These are phyloP conservation scores for Trypanosoma vivax DNA, from an alignment of 208 protist species.

Conservation along the genomic window DNA sequence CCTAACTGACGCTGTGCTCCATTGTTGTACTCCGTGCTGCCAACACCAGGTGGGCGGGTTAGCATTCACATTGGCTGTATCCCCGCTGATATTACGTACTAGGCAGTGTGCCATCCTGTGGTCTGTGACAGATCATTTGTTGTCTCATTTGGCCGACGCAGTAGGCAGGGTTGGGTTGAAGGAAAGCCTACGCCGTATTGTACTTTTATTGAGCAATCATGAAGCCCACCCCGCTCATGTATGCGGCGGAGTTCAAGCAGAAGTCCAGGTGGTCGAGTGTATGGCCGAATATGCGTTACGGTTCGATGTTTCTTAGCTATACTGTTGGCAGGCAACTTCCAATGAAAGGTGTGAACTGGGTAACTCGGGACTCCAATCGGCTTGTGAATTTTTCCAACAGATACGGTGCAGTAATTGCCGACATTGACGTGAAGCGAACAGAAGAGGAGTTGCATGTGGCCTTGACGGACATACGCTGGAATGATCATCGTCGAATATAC, in stretches of 20 bases:
- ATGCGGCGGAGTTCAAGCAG: constrained; percentile 87
- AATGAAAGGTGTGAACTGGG: constrained; percentile 82
- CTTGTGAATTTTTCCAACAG: constrained; percentile 67
- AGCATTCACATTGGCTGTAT: too few species aligned
- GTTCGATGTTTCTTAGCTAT: constrained; percentile 82
- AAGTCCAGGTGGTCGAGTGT: constrained; percentile 83
- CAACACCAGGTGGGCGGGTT: too few species aligned
- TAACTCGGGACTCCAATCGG: constrained; percentile 81
- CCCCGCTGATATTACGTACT: too few species aligned
- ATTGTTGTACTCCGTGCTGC: too few species aligned
- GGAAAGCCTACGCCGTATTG: too few species aligned
- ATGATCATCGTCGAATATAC: constrained; percentile 80
- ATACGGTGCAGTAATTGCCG: constrained; percentile 63
- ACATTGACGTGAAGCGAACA: constrained; percentile 70
- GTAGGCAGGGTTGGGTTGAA: too few species aligned
- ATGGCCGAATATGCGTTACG: constrained; percentile 89
- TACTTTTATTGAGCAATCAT: too few species aligned
- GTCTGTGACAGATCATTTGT: too few species aligned
- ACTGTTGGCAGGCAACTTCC: constrained; percentile 69
- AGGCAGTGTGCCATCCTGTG: too few species aligned
- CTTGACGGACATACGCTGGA: constrained; percentile 70
- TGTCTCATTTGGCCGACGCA: too few species aligned
- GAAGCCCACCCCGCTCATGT: constrained; percentile 18
- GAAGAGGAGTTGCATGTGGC: constrained; percentile 77
- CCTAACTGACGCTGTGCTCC: too few species aligned